Base-by-base conservation (phyloP, 495 filamentous ascomycete species). In the Margaritispora aquatica region DNA sequence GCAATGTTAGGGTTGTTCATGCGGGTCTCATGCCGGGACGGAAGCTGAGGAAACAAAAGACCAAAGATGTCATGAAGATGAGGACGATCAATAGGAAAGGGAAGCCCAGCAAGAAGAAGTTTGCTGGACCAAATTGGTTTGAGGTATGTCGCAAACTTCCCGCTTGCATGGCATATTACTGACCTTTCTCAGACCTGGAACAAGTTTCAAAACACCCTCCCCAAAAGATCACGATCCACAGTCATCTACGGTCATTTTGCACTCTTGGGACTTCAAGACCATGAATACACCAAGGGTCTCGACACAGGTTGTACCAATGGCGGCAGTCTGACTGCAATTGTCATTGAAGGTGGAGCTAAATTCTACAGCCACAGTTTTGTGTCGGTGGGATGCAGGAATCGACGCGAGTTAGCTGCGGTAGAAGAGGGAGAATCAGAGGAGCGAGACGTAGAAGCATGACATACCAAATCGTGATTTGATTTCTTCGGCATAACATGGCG, bases 181-280 rank as follows among this genome's bases (percentile, higher is more conserved):
- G 27, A 64, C 44, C 1, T 36, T 72, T 73, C 59, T 62, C 58
- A 63, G 74, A 73, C 82, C 26, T 86, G 81, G 75, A 85, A 87
- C 61, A 76, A 82, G 49, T 75, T 83, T 58, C 80, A 85, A 65
- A 70, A 66, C 24, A 27, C 17, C 17, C 60, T 65, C 2, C 58
- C 60, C 13, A 58, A 61, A 24, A 48, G 65, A 8, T 27, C 68
- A 9, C 69, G 70, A 21, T 55, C 65, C 46, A 86, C 87, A 20
- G 79, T 80, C 1, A 82, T 94, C 50, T 98, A 96, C 68, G 94
- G 93, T 2, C 94, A 98, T 68, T 89, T 97, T 69, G 81, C 89
- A 38, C 83, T 83, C 41, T 69, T 73, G 0, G 89, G 88, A 0
- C 77, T 96, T 19, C 83, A 86, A 41, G 70, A 88, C 7, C 70